A percentile compares a stretch with the other conserved stretches of the same genome.
phyloP scores from a whole-genome alignment of 2,329 filamentous ascomycete species.

The Apiospora arundinis region DNA sequence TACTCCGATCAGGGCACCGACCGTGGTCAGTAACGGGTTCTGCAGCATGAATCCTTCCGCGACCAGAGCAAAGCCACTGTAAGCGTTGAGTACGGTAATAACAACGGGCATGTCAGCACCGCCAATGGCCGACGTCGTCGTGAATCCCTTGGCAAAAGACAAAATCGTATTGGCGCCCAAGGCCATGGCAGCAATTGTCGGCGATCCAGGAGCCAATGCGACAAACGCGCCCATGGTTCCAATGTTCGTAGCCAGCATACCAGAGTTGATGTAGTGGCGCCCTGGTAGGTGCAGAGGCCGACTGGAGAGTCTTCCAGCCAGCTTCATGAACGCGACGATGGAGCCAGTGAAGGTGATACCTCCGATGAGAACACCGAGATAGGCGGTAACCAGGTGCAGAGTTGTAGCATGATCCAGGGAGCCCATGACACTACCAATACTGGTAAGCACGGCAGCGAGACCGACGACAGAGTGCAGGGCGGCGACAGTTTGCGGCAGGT shows the following conservation, averaged over 20 bases:
- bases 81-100: conserved; percentile 89
- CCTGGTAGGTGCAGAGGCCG: conserved; percentile 76
- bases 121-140: conserved; percentile 86
- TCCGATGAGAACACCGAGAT: conserved; percentile 84
- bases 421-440: conserved; percentile 84
- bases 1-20: conserved; percentile 86
- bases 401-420: conserved; percentile 74
- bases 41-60: conserved; percentile 93
- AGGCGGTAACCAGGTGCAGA: conserved; percentile 84
- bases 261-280: conserved; percentile 75
- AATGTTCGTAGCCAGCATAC: conserved; percentile 76
- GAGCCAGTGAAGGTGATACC: conserved; percentile 92
- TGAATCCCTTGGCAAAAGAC: conserved; percentile 86
- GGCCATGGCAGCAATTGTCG: conserved; percentile 78
- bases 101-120: conserved; percentile 95
- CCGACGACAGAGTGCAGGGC: conserved; percentile 90
- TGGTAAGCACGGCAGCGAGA: conserved; percentile 85
- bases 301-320: conserved; percentile 83
- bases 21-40: conserved; percentile 82
- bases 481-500: conserved; percentile 87
- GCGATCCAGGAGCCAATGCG: conserved; percentile 80
- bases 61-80: conserved; percentile 88
- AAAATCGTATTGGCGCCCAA: conserved; percentile 77
- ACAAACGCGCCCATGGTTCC: conserved; percentile 87
- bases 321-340: conserved; percentile 87